Base-by-base conservation (phyloP, 1,284 basidiomycete species). In the Neonothopanus nambi region DNA sequence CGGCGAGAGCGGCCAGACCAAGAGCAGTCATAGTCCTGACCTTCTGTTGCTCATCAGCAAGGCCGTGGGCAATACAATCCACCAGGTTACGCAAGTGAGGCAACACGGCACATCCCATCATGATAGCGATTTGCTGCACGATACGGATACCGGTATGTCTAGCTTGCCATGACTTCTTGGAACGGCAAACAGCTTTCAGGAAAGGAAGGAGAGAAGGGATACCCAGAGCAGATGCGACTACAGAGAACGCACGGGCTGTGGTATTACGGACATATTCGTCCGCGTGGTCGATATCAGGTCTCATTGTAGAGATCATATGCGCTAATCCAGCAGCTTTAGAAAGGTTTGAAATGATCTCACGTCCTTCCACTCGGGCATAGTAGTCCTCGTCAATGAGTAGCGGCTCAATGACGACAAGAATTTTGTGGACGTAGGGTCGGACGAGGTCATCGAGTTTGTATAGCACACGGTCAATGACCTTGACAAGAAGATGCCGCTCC, bases 291-390 rank as follows among this genome's bases (percentile, higher is more conserved):
- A 99, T 99, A 79, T 99, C 96, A 3, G 97, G 97, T 64, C 96
- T 90, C 96, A 99, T 99, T 18, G 96, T 99, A 35, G 96, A 99
- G 65, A 99, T 99, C 97, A 99, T 99, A 72, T 99, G 97, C 2
- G 96, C 97, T 20, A 99, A 87, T 72, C 97, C 96, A 30, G 97
- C 96, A 2, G 97, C 97, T 71, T 99, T 99, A 44, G 97, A 97
- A 46, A 99, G 77, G 72, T 99, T 99, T 65, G 93, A 96, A 65
- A 99, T 99, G 68, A 99, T 99, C 76, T 99, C 97, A 49, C 97
- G 92, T 60, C 97, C 97, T 77, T 99, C 97, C 52, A 99, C 94
- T 69, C 96, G 93, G 43, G 97, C 97, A 65, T 99, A 99, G 76
- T 99, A 99, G 71, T 99, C 97, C 71, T 99, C 96, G 70, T 99